Base-by-base conservation (phyloP, 345 rosid species). In the Iberis pinnata region DNA sequence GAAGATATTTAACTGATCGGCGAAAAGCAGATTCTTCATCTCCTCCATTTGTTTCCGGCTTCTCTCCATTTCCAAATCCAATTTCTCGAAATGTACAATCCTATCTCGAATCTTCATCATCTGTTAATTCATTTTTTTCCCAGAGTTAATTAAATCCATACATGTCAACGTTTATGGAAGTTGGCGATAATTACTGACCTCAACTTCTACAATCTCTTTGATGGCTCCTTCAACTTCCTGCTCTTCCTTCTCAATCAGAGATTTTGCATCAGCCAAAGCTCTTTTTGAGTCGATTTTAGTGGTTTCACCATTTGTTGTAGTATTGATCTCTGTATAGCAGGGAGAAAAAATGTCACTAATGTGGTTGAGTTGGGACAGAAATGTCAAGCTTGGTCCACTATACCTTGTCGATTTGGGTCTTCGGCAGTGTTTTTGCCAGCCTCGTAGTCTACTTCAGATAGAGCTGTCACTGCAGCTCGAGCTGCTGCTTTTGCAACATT, bases 401-500 rank as follows among this genome's bases (percentile, higher is more conserved):
- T 69, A 80, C 84, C 84, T 61, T 69, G 73, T n/a, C 32, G 70
- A 32, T 37, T 62, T 58, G 43, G 37, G 49, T 58, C 68, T 65
- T 61, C 64, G 35, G 56, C 43, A 56, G 65, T 58, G 55, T 18
- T 70, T 67, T 65, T 69, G 39, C 62, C 60, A 49, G 68, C 76
- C 33, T 68, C 68, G 45, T 57, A 8, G 25, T 77, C 79, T 49
- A 70, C 67, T 51, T 82, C 70, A 18, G 78, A 73, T 19, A 81
- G 67, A 66, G 80, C 56, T 16, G 53, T 51, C 45, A 81, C 78
- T 49, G 96, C 95, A 42, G 93, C 93, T 57, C 22, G 74, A 43
- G 98, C 93, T 62, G 93, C 82, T 49, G 89, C 82, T 81, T 83
- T 83, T 57, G 93, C 86, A 70, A 77, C 76, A 47, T 80, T 79